Evolutionary conservation across 2,329 filamentous ascomycete species (phyloP), one percentile per base, ranked within the genome.

Genomic region (Claviceps sp.): DNA sequence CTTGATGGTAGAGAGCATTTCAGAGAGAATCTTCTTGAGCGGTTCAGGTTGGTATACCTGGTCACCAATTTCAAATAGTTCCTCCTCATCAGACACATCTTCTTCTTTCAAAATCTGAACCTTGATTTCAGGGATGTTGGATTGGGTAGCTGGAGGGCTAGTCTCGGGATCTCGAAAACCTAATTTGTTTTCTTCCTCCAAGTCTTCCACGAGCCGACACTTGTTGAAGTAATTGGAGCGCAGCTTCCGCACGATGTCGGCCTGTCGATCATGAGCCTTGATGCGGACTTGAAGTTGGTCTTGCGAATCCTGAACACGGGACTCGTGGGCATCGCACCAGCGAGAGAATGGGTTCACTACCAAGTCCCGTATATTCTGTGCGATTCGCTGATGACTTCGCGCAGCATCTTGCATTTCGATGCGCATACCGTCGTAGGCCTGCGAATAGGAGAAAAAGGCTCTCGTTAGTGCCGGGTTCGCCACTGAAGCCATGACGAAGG

Each of bases 191-290:
- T 98, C 94, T 69, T 98, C 93, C 66, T 98, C 93, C 54, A 97
- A 72, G 64, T 98, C 93, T 66, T 98, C 94, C 6, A 97, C 85
- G 55, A 96, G 74, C 48, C 94, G 85, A 66, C 93, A 98, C 71
- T 97, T 98, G 75, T 97, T 98, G 78, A 97, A 97, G 71, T 98
- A 98, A 60, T 88, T 86, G 68, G 87, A 95, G 57, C 93, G 83
- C 60, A 96, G 79, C 71, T 97, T 97, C 76, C 89, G 88, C 55
- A 95, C 88, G 20, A 79, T 68, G 56, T 98, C 93, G 53, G 86
- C 85, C 68, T 98, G 94, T 59, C 86, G 87, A 65, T 95, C 88
- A 67, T 97, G 89, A 55, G 86, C 79, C 73, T 95, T 96, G 69
- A 97, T 90, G 53, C 88, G 86, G 47, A 76, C 71, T 68, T 97